Evolutionary conservation across 73 alveolate genomes (phyloP).

Genomic region (Tetrahymena malaccensis): DNA sequence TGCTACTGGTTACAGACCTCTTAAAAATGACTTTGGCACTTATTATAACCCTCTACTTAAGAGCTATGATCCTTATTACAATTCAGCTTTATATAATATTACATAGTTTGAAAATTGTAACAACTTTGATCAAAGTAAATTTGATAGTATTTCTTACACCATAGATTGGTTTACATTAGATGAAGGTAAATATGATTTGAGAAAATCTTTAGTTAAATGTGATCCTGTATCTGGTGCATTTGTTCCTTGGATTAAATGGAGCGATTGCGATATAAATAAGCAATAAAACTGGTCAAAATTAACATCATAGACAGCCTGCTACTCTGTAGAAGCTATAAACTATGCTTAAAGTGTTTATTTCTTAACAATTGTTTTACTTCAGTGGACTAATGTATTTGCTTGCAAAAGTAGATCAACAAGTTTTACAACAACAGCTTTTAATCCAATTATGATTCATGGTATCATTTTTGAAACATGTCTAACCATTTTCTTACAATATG

Average conservation of each 20-base stretch:
- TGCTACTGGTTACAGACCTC: conserved; percentile 4
- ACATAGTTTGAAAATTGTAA: not conserved
- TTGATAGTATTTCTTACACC: not conserved
- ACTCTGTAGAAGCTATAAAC: conserved; percentile 6
- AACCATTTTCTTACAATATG: not conserved
- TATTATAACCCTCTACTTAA: not conserved
- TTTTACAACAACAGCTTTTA: not conserved
- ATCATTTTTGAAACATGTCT: conserved; percentile 6
- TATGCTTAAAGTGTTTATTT: conserved; percentile 4
- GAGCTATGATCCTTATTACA: not conserved
- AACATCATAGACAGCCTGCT: conserved; percentile 1
- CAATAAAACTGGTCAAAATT: not conserved
- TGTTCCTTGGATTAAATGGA: conserved; percentile 7
- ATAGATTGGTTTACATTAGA: not conserved
- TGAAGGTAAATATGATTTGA: not conserved
- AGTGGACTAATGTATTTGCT: not conserved
- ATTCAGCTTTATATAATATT: not conserved
- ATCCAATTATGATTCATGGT: conserved; percentile 19
- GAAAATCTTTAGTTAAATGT: not conserved
- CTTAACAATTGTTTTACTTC: not conserved
- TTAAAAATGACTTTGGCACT: not conserved
- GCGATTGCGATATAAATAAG: conserved; percentile 6
- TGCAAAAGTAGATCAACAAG: conserved; percentile 31
- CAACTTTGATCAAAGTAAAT: not conserved
- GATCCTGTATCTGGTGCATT: not conserved